Conservation (phyloP, 176 grass and related monocot genomes). For the sorghum (Sorghum bicolor) region DNA sequence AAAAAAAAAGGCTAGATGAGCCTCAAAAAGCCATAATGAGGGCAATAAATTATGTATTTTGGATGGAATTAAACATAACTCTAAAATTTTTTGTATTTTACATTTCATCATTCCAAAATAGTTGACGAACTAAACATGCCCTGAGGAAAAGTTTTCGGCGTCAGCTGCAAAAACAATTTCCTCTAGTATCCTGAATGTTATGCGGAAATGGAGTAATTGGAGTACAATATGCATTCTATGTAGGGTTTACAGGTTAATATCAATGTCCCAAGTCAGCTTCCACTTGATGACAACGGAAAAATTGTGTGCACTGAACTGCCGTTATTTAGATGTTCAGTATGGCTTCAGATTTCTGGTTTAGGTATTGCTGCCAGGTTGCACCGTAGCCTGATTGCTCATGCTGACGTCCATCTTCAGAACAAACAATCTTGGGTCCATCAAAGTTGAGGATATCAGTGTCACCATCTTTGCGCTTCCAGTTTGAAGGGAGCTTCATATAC, state of each 20-base stretch:
- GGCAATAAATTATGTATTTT: no score
- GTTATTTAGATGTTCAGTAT: constrained; percentile 37
- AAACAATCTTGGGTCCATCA: constrained; percentile 71
- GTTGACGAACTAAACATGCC: no score
- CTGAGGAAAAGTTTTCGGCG: not conserved
- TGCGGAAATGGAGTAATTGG: not conserved
- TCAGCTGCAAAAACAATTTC: not conserved
- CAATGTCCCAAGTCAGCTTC: not conserved
- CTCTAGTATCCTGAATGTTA: not conserved
- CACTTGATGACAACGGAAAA: not conserved
- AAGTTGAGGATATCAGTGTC: constrained; percentile 42
- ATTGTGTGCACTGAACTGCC: not conserved
- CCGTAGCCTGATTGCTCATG: constrained; percentile 35
- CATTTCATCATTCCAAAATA: no score
- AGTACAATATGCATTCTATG: constrained; percentile 15
- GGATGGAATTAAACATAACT: no score
- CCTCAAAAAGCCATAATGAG: no score
- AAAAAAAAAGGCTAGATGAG: no score
- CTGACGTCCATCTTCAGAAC: constrained; percentile 37
- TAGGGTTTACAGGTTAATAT: not conserved
- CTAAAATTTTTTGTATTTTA: no score
- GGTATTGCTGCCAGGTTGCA: constrained; percentile 50
- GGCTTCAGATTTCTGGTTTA: constrained; percentile 44
- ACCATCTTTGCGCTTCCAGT: constrained; percentile 50
- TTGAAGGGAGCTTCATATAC: constrained; percentile 65